phyloP scores from a whole-genome alignment of 805 yeast genomes.

The Candida tallmaniae region DNA sequence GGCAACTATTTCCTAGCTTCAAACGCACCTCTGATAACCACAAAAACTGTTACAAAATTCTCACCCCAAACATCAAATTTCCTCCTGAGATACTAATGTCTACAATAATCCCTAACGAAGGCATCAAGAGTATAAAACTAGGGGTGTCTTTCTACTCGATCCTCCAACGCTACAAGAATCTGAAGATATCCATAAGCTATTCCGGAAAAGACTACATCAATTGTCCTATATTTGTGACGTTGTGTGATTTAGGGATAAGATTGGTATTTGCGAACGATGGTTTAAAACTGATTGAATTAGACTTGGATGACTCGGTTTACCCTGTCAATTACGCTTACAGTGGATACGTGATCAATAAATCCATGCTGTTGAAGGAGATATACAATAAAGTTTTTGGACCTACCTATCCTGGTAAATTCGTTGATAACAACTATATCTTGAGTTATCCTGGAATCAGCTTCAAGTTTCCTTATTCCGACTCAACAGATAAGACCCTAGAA shows the following conservation, averaged over 20 bases:
- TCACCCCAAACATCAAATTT: no score
- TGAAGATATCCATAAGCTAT: constrained; percentile 22
- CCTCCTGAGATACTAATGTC: no score
- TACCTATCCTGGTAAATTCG: constrained; percentile 49
- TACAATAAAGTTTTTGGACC: constrained; percentile 61
- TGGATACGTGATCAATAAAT: constrained; percentile 19
- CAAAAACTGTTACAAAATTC: no score
- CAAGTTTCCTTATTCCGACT: constrained; percentile 39
- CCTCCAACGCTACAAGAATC: constrained; percentile 21
- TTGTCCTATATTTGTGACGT: constrained; percentile 20
- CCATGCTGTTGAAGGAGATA: constrained; percentile 32
- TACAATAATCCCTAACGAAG: constrained; percentile 29
- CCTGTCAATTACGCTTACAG: constrained; percentile 19
- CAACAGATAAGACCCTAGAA: constrained; percentile 20
- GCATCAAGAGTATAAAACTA: constrained; percentile 25
- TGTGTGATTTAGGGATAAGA: constrained; percentile 17
- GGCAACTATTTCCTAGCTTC: no score
- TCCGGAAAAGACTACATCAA: constrained; percentile 24
- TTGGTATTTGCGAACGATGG: constrained; percentile 24
- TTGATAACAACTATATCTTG: constrained; percentile 32
- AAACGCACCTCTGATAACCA: no score
- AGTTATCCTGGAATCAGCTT: constrained; percentile 57
- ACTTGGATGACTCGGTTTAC: constrained; percentile 1
- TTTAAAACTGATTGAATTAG: constrained; percentile 27
- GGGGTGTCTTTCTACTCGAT: constrained; percentile 27